A percentile compares a stretch with the other conserved stretches of the same genome.
These are phyloP conservation scores for Secale cereale DNA, from an alignment of 176 grass and related monocot species.

Conservation along the genomic window DNA sequence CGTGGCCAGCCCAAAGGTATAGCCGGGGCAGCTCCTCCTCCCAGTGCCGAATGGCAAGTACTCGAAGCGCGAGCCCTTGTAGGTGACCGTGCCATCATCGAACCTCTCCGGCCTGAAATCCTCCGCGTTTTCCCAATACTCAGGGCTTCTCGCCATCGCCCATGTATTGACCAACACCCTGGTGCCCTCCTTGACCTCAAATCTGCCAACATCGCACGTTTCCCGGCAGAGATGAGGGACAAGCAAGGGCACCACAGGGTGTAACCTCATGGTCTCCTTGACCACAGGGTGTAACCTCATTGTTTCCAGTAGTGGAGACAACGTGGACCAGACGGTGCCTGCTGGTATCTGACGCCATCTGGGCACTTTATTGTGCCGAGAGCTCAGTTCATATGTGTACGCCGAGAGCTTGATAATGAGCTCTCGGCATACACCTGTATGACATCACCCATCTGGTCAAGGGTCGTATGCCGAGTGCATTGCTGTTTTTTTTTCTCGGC, in stretches of 20 bases:
- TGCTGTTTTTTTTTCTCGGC: too few relatives aligned
- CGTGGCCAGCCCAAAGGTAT: neutral
- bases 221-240: slow-evolving; percentile 6
- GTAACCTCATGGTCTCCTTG: slow-evolving; percentile 38
- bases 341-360: too few relatives aligned
- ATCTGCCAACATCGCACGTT: neutral
- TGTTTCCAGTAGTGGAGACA: too few relatives aligned
- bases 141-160: neutral
- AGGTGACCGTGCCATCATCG: neutral
- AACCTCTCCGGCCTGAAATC: slow-evolving; percentile 34
- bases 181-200: neutral
- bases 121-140: neutral
- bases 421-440: too few relatives aligned
- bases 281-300: too few relatives aligned
- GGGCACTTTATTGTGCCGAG: too few relatives aligned
- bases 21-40: slow-evolving; percentile 29
- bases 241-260: slow-evolving; percentile 3
- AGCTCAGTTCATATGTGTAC: too few relatives aligned
- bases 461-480: too few relatives aligned
- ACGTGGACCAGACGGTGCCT: too few relatives aligned
- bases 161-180: slow-evolving; percentile 25
- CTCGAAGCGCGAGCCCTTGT: neutral
- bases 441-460: too few relatives aligned
- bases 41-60: slow-evolving; percentile 25
- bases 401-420: too few relatives aligned